A percentile compares a stretch with the other conserved stretches of the same genome.
These are phyloP conservation scores for Filosporella fistucella DNA, from an alignment of 495 filamentous ascomycete species.

Conservation along the genomic window DNA sequence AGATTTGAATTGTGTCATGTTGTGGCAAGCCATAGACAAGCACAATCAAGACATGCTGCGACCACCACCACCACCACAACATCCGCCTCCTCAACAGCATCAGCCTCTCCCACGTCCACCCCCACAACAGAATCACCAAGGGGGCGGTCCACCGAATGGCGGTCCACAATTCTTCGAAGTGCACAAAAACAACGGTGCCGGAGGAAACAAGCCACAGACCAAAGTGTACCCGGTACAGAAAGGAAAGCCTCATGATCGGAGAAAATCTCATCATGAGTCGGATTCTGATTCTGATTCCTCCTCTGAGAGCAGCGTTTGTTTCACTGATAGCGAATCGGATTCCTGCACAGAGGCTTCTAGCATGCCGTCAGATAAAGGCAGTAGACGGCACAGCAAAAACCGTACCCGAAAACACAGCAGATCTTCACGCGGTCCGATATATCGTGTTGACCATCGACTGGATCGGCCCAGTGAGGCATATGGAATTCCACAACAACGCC, in stretches of 20 bases:
- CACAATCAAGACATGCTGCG: not conserved
- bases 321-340: too few species aligned
- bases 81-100: conserved; percentile 3
- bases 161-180: not conserved
- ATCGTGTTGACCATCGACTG: not conserved
- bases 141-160: not conserved
- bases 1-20: conserved; percentile 2
- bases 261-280: not conserved
- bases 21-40: conserved; percentile 16
- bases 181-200: not conserved
- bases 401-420: not conserved
- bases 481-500: not conserved
- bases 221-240: not conserved
- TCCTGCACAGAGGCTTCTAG: too few species aligned
- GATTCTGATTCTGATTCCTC: not conserved
- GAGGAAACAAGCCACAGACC: too few species aligned
- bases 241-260: not conserved
- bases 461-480: not conserved
- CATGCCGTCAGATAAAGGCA: too few species aligned
- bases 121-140: too few species aligned
- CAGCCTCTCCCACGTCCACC: not conserved
- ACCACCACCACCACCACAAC: conserved; percentile 6
- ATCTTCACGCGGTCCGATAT: not conserved
- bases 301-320: not conserved
- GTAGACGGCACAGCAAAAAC: not conserved